Evolutionary conservation across 2,329 filamentous ascomycete species (phyloP).

Genomic region (Hymenoscyphus occultus): DNA sequence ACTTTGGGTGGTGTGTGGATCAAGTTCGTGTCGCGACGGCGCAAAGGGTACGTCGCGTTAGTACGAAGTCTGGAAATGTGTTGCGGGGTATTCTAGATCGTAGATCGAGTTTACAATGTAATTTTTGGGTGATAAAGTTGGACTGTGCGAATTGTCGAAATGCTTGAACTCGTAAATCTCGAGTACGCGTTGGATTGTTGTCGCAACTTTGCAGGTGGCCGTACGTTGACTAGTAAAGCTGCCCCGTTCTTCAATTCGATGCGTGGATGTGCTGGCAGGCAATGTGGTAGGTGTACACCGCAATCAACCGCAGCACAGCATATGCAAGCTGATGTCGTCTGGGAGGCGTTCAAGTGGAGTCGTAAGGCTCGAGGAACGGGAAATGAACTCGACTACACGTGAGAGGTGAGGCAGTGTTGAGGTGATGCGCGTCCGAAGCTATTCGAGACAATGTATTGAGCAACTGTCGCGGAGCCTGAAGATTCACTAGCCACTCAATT

Average conservation of each 20-base stretch:
- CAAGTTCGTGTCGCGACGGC: constrained; percentile 14
- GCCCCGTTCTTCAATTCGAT: constrained; percentile 40
- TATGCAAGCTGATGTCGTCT: constrained; percentile 55
- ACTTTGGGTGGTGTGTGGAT: constrained; percentile 28
- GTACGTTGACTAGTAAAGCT: constrained; percentile 30
- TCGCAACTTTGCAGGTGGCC: constrained; percentile 29
- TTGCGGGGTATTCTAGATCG: constrained; percentile 6
- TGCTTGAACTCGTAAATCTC: constrained; percentile 7
- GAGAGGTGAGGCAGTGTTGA: constrained; percentile 28
- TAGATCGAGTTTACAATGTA: neutral
- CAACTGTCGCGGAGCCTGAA: constrained; percentile 24
- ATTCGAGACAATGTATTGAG: constrained; percentile 27
- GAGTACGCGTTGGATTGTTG: constrained; percentile 28
- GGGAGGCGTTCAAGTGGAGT: constrained; percentile 38
- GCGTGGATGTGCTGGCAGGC: constrained; percentile 61
- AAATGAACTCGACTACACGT: constrained; percentile 32
- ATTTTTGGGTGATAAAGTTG: neutral
- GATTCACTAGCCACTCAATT: constrained; percentile 29
- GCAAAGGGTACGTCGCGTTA: constrained; percentile 19
- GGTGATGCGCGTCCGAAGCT: constrained; percentile 29
- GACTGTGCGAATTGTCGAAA: neutral
- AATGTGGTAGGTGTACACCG: constrained; percentile 51
- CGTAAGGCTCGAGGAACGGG: constrained; percentile 40
- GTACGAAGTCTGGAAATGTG: constrained; percentile 11
- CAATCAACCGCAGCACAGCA: constrained; percentile 54